Percentiles rank a stretch among this genome's conserved stretches.
Conservation (phyloP, 2,329 filamentous ascomycete species). For the Saccharata proteae region DNA sequence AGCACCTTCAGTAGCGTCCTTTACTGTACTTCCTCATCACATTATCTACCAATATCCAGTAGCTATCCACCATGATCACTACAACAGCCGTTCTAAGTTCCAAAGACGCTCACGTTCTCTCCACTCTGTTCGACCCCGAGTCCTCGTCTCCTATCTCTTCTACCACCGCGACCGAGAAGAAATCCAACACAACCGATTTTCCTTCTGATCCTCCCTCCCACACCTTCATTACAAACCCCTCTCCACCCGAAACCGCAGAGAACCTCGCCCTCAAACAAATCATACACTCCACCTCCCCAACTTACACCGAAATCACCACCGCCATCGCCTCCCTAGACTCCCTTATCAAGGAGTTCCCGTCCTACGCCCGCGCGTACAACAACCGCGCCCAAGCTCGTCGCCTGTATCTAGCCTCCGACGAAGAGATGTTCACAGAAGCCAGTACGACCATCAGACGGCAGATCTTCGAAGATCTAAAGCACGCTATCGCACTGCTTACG, state of each 20-base stretch:
- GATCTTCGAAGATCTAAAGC: conserved; percentile 43
- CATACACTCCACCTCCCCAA: too few relatives aligned
- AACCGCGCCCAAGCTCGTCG: conserved; percentile 60
- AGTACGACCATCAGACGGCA: conserved; percentile 26
- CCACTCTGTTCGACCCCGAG: conserved; percentile 29
- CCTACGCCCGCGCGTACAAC: conserved; percentile 61
- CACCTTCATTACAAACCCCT: conserved; percentile 25
- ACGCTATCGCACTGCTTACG: conserved; percentile 5
- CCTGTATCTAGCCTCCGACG: conserved; percentile 47
- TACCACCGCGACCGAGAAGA: conserved; percentile 14
- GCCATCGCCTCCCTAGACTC: conserved; percentile 33
- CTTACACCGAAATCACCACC: conserved; percentile 9
- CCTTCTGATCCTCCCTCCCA: too few relatives aligned
- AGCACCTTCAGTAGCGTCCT: too few relatives aligned
- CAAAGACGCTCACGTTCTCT: conserved; percentile 25
- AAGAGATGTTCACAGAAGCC: not conserved
- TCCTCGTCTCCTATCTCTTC: conserved; percentile 40
- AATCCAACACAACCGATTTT: conserved; percentile 31
- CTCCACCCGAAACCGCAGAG: conserved; percentile 25
- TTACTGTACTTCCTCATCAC: not conserved
- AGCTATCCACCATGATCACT: conserved; percentile 1
- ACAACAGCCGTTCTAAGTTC: conserved; percentile 33
- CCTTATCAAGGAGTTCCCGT: conserved; percentile 46
- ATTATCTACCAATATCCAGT: not conserved
- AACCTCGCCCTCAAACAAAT: conserved; percentile 36